Evolutionary conservation across 1,284 basidiomycete species (phyloP).

Genomic region (Ceratobasidium sp.): DNA sequence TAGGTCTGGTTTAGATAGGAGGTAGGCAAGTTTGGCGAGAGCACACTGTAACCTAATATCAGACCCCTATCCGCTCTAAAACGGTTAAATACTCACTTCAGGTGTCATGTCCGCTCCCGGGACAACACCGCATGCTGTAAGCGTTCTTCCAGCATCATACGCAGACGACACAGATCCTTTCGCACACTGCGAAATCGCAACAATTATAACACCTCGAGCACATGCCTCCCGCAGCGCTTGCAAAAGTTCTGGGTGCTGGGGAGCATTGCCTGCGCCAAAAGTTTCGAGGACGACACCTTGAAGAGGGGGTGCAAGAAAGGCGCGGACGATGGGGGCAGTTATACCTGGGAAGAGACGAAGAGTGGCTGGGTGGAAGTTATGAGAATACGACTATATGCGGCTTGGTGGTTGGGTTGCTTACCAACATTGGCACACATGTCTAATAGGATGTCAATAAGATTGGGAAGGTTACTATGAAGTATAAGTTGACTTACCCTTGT

Average conservation of each 20-base stretch:
- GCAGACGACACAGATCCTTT: conserved; percentile 84
- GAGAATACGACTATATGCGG: background rate
- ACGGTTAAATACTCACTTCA: conserved; percentile 69
- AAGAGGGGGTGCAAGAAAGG: conserved; percentile 79
- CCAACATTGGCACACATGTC: conserved; percentile 85
- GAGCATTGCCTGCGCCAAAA: conserved; percentile 90
- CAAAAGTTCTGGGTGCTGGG: conserved; percentile 77
- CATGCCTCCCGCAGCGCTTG: conserved; percentile 82
- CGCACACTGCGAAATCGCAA: conserved; percentile 91
- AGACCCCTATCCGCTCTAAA: background rate
- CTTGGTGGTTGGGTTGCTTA: conserved; percentile 54
- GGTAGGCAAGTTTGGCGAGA: conserved; percentile 88
- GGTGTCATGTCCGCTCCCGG: conserved; percentile 93
- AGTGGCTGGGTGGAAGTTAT: conserved; percentile 65
- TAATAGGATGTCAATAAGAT: conserved; percentile 54
- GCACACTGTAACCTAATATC: conserved; percentile 71
- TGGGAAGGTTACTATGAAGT: conserved; percentile 12
- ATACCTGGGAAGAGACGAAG: conserved; percentile 91
- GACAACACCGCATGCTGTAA: conserved; percentile 82
- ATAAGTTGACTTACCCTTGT: conserved; percentile 69
- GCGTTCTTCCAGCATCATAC: conserved; percentile 84
- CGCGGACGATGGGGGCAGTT: conserved; percentile 74
- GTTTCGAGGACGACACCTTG: conserved; percentile 88
- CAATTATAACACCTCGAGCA: conserved; percentile 85
- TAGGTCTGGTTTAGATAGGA: conserved; percentile 87